Evolutionary conservation across 2,329 filamentous ascomycete genomes (phyloP).

Genomic region (Parafenestella ontariensis): DNA sequence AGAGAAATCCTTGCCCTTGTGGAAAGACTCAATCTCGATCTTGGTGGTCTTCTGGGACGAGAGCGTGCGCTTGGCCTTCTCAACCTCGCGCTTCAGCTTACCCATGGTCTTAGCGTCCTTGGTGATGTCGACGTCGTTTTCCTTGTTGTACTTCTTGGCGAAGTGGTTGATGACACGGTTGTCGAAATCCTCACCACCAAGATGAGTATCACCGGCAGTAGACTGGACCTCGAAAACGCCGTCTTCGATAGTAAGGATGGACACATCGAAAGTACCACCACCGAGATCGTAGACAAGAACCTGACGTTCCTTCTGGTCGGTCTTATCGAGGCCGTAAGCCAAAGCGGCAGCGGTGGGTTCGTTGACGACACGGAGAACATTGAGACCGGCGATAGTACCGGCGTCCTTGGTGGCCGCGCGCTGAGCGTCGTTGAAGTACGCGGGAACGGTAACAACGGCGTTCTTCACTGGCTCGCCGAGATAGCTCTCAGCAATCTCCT

Average conservation of each 20-base stretch:
- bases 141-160: slow-evolving; percentile 98
- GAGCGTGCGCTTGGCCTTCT: slow-evolving; percentile 98
- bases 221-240: slow-evolving; percentile 94
- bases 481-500: slow-evolving; percentile 80
- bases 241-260: slow-evolving; percentile 85
- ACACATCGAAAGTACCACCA: slow-evolving; percentile 54
- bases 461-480: slow-evolving; percentile 83
- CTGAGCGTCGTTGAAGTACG: slow-evolving; percentile 99
- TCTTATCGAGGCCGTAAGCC: slow-evolving; percentile 77
- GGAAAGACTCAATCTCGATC: slow-evolving; percentile 97
- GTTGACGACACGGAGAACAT: slow-evolving; percentile 95
- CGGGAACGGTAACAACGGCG: slow-evolving; percentile 91
- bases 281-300: slow-evolving; percentile 53
- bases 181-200: slow-evolving; percentile 99
- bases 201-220: slow-evolving; percentile 94
- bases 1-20: slow-evolving; percentile 95
- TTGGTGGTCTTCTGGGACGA: slow-evolving; percentile 90
- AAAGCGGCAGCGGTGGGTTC: slow-evolving; percentile 95
- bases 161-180: slow-evolving; percentile 97
- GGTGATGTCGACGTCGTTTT: slow-evolving; percentile 88
- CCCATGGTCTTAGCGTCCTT: slow-evolving; percentile 98
- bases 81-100: slow-evolving; percentile 98
- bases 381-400: slow-evolving; percentile 88
- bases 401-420: slow-evolving; percentile 97
- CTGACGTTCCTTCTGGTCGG: slow-evolving; percentile 48